Conservation (phyloP, 2,329 filamentous ascomycete species). For the Lithohypha guttulata region DNA sequence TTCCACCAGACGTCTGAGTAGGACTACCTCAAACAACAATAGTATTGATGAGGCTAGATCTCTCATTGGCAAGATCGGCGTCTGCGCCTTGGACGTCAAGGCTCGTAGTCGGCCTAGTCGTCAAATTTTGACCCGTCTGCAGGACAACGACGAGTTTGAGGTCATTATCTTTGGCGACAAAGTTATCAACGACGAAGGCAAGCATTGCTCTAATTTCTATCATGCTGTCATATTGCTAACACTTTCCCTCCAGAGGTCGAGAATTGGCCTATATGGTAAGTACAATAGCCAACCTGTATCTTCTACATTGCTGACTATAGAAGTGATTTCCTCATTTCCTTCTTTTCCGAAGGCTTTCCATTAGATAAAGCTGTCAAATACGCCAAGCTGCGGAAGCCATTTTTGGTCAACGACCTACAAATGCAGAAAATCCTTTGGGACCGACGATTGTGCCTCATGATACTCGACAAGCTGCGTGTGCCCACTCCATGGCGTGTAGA, state of each 20-base stretch:
- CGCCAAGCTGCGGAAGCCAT: conserved; percentile 82
- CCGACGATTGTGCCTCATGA: conserved; percentile 72
- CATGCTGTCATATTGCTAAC: conserved; percentile 9
- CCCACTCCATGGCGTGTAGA: conserved; percentile 81
- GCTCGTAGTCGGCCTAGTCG: conserved; percentile 92
- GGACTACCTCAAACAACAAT: conserved; percentile 16
- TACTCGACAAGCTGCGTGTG: conserved; percentile 81
- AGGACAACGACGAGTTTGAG: conserved; percentile 85
- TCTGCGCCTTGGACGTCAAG: conserved; percentile 92
- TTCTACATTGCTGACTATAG: too few species aligned
- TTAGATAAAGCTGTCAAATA: conserved; percentile 96
- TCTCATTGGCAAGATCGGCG: conserved; percentile 62
- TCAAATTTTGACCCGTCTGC: conserved; percentile 87
- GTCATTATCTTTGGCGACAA: conserved; percentile 98
- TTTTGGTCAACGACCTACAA: conserved; percentile 92
- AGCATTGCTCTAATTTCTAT: conserved; percentile 20
- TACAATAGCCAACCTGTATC: too few species aligned
- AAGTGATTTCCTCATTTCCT: conserved; percentile 94
- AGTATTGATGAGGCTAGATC: conserved; percentile 17
- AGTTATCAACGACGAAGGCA: conserved; percentile 86
- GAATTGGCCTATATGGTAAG: conserved; percentile 93
- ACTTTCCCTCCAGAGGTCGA: conserved; percentile 63
- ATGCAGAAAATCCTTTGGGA: conserved; percentile 99
- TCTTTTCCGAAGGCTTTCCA: conserved; percentile 96
- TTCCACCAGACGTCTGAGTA: conserved; percentile 20